Percentiles rank a stretch among this genome's conserved stretches.
phyloP scores from a whole-genome alignment of 169 alveolate species.

The Cardiosporidium cionae region DNA sequence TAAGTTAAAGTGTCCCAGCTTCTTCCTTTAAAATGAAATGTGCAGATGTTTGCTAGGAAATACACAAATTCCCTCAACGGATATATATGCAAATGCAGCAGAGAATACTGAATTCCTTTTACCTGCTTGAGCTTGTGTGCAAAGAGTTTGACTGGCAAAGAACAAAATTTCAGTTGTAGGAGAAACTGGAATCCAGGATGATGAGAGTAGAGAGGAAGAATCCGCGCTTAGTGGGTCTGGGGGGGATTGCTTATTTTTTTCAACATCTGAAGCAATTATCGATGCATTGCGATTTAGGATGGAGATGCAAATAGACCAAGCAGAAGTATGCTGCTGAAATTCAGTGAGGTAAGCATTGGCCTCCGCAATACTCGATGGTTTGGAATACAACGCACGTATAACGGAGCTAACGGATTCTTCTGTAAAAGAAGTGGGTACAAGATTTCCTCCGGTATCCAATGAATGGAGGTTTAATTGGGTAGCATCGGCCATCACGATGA shows the following conservation, averaged over 20 bases:
- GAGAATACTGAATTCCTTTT: too few relatives aligned
- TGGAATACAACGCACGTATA: too few relatives aligned
- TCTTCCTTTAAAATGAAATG: too few relatives aligned
- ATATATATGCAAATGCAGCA: too few relatives aligned
- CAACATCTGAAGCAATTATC: neutral
- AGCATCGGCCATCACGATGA: too few relatives aligned
- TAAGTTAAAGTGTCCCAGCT: too few relatives aligned
- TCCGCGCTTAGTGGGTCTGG: neutral
- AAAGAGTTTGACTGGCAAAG: conserved; percentile 29
- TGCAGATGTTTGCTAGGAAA: too few relatives aligned
- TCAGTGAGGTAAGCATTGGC: conserved; percentile 24
- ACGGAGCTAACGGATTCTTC: too few relatives aligned
- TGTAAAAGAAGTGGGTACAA: too few relatives aligned
- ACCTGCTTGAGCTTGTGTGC: conserved; percentile 37
- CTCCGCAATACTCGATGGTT: conserved; percentile 2
- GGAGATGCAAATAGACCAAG: conserved; percentile 32
- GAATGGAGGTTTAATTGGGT: too few relatives aligned
- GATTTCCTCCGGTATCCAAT: too few relatives aligned
- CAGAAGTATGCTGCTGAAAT: conserved; percentile 25
- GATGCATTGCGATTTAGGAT: conserved; percentile 9
- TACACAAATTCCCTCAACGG: too few relatives aligned
- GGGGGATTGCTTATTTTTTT: neutral
- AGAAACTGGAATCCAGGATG: neutral
- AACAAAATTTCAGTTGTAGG: neutral
- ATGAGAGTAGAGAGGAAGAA: conserved; percentile 3